These are phyloP conservation scores for Malassezia japonica DNA, from an alignment of 1,284 basidiomycete species.

Conservation along the genomic window DNA sequence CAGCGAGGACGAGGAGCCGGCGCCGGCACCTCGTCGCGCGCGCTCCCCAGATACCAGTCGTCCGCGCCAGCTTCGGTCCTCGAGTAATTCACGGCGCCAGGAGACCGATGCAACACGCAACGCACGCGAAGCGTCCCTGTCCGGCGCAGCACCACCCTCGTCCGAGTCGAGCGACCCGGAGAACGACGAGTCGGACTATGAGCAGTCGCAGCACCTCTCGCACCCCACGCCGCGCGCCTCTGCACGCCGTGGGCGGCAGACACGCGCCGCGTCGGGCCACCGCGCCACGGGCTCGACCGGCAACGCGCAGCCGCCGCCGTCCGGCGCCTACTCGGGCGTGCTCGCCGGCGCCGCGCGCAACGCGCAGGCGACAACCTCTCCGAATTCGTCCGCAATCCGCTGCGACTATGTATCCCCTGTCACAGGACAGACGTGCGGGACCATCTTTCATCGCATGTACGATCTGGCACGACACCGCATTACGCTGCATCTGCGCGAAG, in stretches of 20 bases:
- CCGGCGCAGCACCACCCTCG: not conserved
- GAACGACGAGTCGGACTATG: conserved; percentile 17
- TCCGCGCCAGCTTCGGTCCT: not conserved
- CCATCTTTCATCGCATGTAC: conserved; percentile 44
- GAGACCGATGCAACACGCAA: too few species aligned
- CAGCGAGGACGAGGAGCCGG: not conserved
- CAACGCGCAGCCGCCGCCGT: not conserved
- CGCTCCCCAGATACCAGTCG: not conserved
- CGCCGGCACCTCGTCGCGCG: not conserved
- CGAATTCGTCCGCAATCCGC: conserved; percentile 18
- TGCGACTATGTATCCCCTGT: conserved; percentile 45
- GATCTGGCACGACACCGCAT: conserved; percentile 44
- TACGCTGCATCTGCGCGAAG: conserved; percentile 44
- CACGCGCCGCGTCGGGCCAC: not conserved
- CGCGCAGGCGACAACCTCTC: not conserved
- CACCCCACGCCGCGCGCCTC: conserved; percentile 1
- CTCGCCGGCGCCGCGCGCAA: conserved; percentile 2
- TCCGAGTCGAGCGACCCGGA: conserved; percentile 6
- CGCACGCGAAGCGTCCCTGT: not conserved
- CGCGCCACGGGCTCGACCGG: not conserved
- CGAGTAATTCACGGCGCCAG: not conserved
- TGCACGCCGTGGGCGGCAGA: conserved; percentile 3
- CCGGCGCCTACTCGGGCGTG: not conserved
- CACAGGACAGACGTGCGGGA: conserved; percentile 34
- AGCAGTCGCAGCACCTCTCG: conserved; percentile 4